These are phyloP conservation scores for Neurospora sp. DNA, from an alignment of 495 filamentous ascomycete species.

Conservation along the genomic window DNA sequence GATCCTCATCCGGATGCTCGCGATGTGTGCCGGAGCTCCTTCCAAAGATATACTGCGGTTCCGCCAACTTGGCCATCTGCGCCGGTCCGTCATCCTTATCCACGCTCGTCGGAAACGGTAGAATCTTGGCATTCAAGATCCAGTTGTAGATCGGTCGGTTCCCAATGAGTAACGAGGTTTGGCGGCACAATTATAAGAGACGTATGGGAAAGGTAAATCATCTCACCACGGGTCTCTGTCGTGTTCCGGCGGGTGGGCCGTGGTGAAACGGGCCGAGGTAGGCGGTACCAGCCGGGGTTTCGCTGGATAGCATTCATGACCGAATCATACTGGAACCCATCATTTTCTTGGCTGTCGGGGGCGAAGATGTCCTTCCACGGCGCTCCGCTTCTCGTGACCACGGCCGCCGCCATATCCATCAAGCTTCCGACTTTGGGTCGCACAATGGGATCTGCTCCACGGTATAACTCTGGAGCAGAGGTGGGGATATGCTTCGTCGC, in stretches of 20 bases:
- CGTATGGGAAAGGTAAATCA: conserved; percentile 51
- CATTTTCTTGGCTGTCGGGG: conserved; percentile 6
- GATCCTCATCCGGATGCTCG: conserved; percentile 26
- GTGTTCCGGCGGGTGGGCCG: conserved; percentile 27
- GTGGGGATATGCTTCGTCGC: conserved; percentile 64
- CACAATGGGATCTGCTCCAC: neutral
- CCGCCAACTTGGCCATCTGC: conserved; percentile 47
- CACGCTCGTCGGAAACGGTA: conserved; percentile 43
- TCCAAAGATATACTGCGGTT: conserved; percentile 52
- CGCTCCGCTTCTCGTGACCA: conserved; percentile 50
- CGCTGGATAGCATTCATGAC: conserved; percentile 48
- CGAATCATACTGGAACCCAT: conserved; percentile 29
- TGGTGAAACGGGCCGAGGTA: conserved; percentile 28
- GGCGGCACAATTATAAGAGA: conserved; percentile 63
- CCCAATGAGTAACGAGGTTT: conserved; percentile 65
- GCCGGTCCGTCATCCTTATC: conserved; percentile 19
- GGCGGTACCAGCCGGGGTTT: conserved; percentile 43
- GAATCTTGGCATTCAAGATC: conserved; percentile 61
- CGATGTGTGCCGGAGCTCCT: conserved; percentile 11
- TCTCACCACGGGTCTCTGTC: neutral
- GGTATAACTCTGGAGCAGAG: conserved; percentile 41
- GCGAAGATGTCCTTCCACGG: conserved; percentile 58
- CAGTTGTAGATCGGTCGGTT: conserved; percentile 60
- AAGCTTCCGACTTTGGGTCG: conserved; percentile 19
- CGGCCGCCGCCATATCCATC: conserved; percentile 61